Evolutionary conservation across 2,329 filamentous ascomycete species (phyloP).

Genomic region (Pseudogymnoascus destructans): DNA sequence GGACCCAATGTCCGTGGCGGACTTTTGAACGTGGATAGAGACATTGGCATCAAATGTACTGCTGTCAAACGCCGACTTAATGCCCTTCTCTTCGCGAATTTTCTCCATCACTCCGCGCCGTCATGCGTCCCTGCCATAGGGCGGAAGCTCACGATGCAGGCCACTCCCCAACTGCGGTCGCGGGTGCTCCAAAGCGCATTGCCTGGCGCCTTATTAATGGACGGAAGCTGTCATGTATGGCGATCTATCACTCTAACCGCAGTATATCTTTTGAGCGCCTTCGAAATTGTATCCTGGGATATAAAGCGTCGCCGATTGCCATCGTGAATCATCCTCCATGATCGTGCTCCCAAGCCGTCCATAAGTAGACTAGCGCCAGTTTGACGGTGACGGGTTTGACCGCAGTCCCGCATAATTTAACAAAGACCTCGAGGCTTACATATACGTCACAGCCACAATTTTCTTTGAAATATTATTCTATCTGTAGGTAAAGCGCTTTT

Average conservation of each 20-base stretch:
- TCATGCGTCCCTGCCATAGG: conserved; percentile 4
- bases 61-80: conserved; percentile 66
- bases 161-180: neutral
- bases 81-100: conserved; percentile 41
- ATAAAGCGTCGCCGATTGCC: neutral
- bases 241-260: neutral
- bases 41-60: conserved; percentile 77
- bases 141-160: neutral
- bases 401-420: conserved; percentile 5
- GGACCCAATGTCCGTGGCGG: conserved; percentile 49
- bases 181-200: neutral
- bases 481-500: neutral
- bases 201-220: neutral
- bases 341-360: neutral
- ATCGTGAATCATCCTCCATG: neutral
- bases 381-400: conserved; percentile 1
- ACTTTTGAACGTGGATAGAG: conserved; percentile 61
- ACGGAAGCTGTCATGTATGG: neutral
- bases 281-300: neutral
- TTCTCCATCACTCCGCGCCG: conserved; percentile 23
- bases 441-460: conserved; percentile 7
- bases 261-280: neutral
- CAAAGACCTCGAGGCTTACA: conserved; percentile 5
- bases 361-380: conserved; percentile 4
- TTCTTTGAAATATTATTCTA: neutral